A percentile compares a stretch with the other conserved stretches of the same genome.
phyloP scores from a whole-genome alignment of 2,329 filamentous ascomycete genomes.

The Ascochyta pisi region DNA sequence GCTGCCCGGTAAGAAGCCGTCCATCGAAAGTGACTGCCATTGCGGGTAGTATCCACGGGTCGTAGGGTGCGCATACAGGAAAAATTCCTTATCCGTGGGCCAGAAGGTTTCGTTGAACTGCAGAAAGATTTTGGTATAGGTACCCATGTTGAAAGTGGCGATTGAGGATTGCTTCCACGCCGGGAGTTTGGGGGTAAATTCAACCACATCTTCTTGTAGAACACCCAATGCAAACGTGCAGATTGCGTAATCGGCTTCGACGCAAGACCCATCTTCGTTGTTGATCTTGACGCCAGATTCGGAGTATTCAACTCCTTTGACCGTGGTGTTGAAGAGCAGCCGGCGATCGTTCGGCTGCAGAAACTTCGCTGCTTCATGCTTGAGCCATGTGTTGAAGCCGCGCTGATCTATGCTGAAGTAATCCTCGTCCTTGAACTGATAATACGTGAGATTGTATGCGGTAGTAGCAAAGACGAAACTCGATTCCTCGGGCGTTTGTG shows the following conservation, averaged over 20 bases:
- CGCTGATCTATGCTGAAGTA: conserved; percentile 68
- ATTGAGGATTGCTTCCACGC: conserved; percentile 70
- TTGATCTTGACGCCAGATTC: conserved; percentile 61
- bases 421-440: conserved; percentile 67
- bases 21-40: conserved; percentile 67
- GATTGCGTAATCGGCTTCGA: conserved; percentile 68
- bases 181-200: conserved; percentile 66
- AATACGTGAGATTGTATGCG: conserved; percentile 67
- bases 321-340: conserved; percentile 64
- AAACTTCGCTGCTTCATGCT: conserved; percentile 64
- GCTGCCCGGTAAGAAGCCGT: conserved; percentile 66
- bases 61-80: conserved; percentile 60
- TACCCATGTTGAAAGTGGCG: conserved; percentile 71
- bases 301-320: conserved; percentile 63
- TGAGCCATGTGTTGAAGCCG: conserved; percentile 66
- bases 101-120: conserved; percentile 74
- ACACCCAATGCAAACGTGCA: conserved; percentile 74
- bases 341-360: conserved; percentile 62
- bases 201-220: conserved; percentile 66
- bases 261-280: conserved; percentile 62
- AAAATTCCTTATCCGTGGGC: conserved; percentile 61
- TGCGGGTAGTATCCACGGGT: conserved; percentile 64
- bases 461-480: conserved; percentile 63
- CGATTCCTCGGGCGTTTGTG: conserved; percentile 63
- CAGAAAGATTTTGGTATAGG: conserved; percentile 76